Evolutionary conservation across 2,329 filamentous ascomycete species (phyloP).

Genomic region (Phialophora chinensis): DNA sequence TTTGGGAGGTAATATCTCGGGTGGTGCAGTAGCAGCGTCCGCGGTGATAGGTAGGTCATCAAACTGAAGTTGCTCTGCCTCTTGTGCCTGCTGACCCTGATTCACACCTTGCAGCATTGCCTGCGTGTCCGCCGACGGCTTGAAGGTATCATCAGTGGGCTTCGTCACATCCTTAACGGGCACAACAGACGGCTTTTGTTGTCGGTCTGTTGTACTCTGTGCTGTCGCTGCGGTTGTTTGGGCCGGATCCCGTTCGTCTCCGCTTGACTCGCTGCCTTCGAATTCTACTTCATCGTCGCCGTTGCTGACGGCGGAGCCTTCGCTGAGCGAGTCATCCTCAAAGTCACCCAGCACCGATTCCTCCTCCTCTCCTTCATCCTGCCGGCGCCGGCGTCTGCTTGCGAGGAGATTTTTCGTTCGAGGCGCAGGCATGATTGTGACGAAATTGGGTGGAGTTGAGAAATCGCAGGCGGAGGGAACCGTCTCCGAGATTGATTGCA

Average conservation of each 20-base stretch:
- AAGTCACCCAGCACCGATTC: conserved; percentile 56
- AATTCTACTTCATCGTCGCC: conserved; percentile 64
- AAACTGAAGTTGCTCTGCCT: conserved; percentile 57
- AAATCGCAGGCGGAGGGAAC: neutral
- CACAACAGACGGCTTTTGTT: conserved; percentile 1
- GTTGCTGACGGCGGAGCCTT: conserved; percentile 63
- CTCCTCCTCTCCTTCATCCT: conserved; percentile 58
- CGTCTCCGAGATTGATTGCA: conserved; percentile 6
- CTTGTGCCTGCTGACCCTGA: conserved; percentile 50
- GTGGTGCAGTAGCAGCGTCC: conserved; percentile 1
- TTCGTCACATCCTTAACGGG: neutral
- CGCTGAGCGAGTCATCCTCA: conserved; percentile 68
- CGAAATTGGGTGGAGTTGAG: neutral
- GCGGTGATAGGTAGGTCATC: conserved; percentile 48
- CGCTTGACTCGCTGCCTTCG: conserved; percentile 65
- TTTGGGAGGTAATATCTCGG: conserved; percentile 39
- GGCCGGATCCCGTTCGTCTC: conserved; percentile 52
- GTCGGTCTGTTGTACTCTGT: neutral
- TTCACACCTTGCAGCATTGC: conserved; percentile 66
- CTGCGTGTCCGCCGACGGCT: conserved; percentile 58
- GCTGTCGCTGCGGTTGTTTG: conserved; percentile 7
- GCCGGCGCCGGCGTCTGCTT: conserved; percentile 51
- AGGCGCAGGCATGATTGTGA: conserved; percentile 49
- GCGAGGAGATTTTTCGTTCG: conserved; percentile 52
- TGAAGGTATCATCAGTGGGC: conserved; percentile 15